Percentiles rank a stretch among this genome's conserved stretches.
phyloP scores from a whole-genome alignment of 495 filamentous ascomycete genomes.

The Neurospora sp. region DNA sequence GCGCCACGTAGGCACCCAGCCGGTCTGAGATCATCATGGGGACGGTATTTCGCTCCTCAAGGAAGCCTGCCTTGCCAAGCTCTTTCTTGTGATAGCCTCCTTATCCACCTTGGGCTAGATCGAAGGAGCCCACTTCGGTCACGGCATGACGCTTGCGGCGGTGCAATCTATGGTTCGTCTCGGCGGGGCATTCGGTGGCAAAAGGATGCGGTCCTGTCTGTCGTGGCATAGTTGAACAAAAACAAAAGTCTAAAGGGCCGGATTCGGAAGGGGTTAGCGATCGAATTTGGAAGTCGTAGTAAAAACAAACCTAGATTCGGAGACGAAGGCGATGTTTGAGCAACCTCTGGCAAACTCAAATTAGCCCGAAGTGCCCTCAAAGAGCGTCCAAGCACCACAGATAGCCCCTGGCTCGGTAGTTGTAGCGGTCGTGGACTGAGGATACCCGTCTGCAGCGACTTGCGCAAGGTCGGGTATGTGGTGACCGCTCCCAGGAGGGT shows the following conservation, averaged over 20 bases:
- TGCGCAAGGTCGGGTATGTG: conserved; percentile 12
- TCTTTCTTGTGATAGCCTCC: conserved; percentile 3
- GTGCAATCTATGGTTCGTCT: conserved; percentile 11
- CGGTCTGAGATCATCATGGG: background rate
- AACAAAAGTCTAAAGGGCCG: conserved; percentile 9
- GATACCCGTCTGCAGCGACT: background rate
- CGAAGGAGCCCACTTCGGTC: conserved; percentile 7
- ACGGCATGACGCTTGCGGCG: conserved; percentile 10
- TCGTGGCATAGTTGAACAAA: conserved; percentile 14
- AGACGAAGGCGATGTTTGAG: conserved; percentile 11
- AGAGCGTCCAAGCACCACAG: background rate
- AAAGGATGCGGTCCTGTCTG: conserved; percentile 10
- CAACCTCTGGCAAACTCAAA: conserved; percentile 15
- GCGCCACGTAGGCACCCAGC: conserved; percentile 8
- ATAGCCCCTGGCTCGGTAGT: background rate
- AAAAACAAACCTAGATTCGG: conserved; percentile 15
- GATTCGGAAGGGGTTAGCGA: conserved; percentile 23
- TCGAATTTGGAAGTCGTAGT: conserved; percentile 18
- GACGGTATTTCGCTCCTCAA: background rate
- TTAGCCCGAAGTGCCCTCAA: background rate
- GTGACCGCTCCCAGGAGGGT: conserved; percentile 20
- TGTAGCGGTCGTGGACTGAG: background rate
- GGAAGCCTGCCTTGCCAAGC: background rate
- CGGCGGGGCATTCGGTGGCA: conserved; percentile 7
- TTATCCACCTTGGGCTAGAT: conserved; percentile 2